Base-by-base conservation (phyloP, 1,284 basidiomycete genomes). In the Thecaphora thlaspeos region DNA sequence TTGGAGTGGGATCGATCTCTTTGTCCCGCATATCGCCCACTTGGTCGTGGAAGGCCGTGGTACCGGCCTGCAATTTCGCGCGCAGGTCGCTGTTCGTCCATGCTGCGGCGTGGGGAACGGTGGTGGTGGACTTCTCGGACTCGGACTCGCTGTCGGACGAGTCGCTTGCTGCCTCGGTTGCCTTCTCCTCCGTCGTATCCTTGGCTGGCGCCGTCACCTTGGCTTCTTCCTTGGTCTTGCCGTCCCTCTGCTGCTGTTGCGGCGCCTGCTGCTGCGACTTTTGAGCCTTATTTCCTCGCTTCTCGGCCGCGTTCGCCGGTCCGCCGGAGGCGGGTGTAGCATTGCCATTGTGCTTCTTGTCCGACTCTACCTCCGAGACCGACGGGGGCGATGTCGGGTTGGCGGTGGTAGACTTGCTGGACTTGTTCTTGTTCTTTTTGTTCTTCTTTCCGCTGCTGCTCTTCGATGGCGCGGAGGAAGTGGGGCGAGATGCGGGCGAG, bases 11-110 rank as follows among this genome's bases (percentile, higher is more conserved):
- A 39, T 62, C 59, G 45, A 62, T 50, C 14, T 66, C 55, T 4
- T 50, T 43, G 48, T 66, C 62, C 28, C 62, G 51, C 62, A 66
- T 66, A 24, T 66, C 62, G 30, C 51, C 62, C 2, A 65, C 19
- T 8, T 45, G 44, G 1, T 43, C 23, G 32, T 48, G 48, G 28
- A 65, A 52, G 1, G 54, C 54, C 1, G 47, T 46, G 18, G 57
- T 53, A 9, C 38, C 46, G 2, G 55, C 58, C 40, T 60, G 43
- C 7, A 48, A 34, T 18, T 41, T 51, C 15, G 47, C 44, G 10
- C 55, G 54, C 19, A 66, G 43, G 10, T 55, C 50, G 22, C 53
- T 47, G 50, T 61, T 59, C 47, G 42, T 54, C 42, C 55, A 19
- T 7, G 56, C 45, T 2, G 43, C 28, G 14, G 41, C 26, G 7